A percentile compares a stretch with the other conserved stretches of the same genome.
These are phyloP conservation scores for Austroboletus novae-zelandiae DNA, from an alignment of 1,284 basidiomycete genomes.

Conservation along the genomic window DNA sequence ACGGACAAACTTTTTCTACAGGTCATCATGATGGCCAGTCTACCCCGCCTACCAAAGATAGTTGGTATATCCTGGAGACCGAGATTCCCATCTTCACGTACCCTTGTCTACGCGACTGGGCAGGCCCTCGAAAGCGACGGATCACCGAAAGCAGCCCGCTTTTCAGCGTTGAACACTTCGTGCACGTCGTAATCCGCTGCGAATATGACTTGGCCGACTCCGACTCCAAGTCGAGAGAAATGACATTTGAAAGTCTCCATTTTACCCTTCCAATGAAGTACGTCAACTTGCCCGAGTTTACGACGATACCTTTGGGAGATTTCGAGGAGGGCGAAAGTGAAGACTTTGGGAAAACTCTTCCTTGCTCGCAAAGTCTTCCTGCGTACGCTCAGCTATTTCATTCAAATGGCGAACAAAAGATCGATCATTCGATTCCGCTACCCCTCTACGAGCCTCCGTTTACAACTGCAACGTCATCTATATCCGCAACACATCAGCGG, in stretches of 20 bases:
- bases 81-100: slow-evolving; percentile 45
- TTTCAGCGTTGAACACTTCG: slow-evolving; percentile 54
- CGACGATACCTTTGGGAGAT: slow-evolving; percentile 24
- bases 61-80: slow-evolving; percentile 66
- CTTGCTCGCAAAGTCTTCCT: slow-evolving; percentile 50
- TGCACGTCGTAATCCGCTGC: slow-evolving; percentile 52
- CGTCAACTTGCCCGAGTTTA: slow-evolving; percentile 32
- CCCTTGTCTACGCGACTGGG: slow-evolving; percentile 41
- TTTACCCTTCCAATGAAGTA: slow-evolving; percentile 58
- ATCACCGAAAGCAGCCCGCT: slow-evolving; percentile 52
- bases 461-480: slow-evolving; percentile 1
- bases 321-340: slow-evolving; percentile 6
- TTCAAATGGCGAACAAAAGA: slow-evolving; percentile 64
- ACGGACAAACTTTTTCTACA: slow-evolving; percentile 43
- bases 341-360: slow-evolving; percentile 20
- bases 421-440: slow-evolving; percentile 63
- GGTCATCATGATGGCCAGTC: background rate
- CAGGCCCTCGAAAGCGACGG: slow-evolving; percentile 42
- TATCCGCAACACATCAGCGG: slow-evolving; percentile 2
- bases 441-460: slow-evolving; percentile 53
- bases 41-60: slow-evolving; percentile 15
- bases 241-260: slow-evolving; percentile 34
- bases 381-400: slow-evolving; percentile 76
- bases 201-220: slow-evolving; percentile 44
- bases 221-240: slow-evolving; percentile 32